Base-by-base conservation (phyloP, 495 filamentous ascomycete species). In the Tuber indicum region DNA sequence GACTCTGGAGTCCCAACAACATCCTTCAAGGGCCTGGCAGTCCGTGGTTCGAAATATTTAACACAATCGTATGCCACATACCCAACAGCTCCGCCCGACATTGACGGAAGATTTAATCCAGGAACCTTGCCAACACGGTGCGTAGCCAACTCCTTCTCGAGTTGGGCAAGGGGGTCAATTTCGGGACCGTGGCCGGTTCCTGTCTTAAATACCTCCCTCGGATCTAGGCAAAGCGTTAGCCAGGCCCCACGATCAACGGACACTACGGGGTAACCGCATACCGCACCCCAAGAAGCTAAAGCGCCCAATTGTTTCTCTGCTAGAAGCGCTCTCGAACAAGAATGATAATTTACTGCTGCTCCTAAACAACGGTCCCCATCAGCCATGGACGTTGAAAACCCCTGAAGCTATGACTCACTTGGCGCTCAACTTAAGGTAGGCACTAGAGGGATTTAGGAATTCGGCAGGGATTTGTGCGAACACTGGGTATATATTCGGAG, bases 11-110 rank as follows among this genome's bases (percentile, higher is more conserved):
- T 92, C 69, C 91, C 86, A 26, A 98, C 88, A 3, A 95, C 86
- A 86, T 99, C 96, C 85, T 95, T 92, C 86, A 97, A 90, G 5
- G 91, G 89, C 66, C 94, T 89, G 26, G 89, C 90, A 1, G 96
- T 97, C 87, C 92, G 94, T 45, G 96, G 96, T 86, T 99, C 96
- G 79, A 99, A 99, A 85, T 99, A 99, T 83, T 90, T 90, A 77
- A 99, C 92, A 85, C 96, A 99, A 84, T 99, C 96, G 84, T 98
- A 99, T 58, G 94, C 93, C 8, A 99, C 92, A 83, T 98, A 99
- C 75, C 96, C 96, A 82, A 99, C 91, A 3, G 95, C 96, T 47
- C 96, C 96, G 71, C 94, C 96, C 1, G 91, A 94, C 83, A 98
- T 85, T 45, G 93, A 91, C 16, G 96, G 96, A 16, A 99, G 88